phyloP scores from a whole-genome alignment of 441 rosid species.

The Oxalis stricta region DNA sequence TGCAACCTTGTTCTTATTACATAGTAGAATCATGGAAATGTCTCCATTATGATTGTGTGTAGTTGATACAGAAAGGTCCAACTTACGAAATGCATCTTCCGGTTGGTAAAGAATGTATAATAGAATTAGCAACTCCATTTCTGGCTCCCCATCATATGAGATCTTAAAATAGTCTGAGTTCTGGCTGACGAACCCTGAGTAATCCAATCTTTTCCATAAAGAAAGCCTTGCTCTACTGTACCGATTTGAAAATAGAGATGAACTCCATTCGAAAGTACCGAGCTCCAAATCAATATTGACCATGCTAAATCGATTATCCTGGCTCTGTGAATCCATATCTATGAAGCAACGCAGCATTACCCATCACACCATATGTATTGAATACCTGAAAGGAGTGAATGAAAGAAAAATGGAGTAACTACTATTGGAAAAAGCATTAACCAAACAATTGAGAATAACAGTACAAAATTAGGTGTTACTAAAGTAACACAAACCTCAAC shows the following conservation, averaged over 20 bases:
- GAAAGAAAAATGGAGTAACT: not conserved
- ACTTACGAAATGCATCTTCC: constrained; percentile 27
- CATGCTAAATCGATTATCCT: constrained; percentile 51
- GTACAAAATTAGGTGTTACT: not conserved
- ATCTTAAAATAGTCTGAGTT: constrained; percentile 72
- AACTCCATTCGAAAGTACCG: constrained; percentile 56
- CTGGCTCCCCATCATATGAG: constrained; percentile 57
- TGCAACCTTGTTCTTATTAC: constrained; percentile 18
- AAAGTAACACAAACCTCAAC: constrained; percentile 41
- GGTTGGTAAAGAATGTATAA: constrained; percentile 44
- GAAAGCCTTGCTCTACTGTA: constrained; percentile 51
- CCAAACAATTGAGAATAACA: not conserved
- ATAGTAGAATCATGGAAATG: constrained; percentile 16
- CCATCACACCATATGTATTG: constrained; percentile 72
- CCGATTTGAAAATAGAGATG: constrained; percentile 44
- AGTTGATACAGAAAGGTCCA: constrained; percentile 39
- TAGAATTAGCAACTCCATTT: constrained; percentile 51
- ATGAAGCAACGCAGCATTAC: constrained; percentile 88
- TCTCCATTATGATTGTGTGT: constrained; percentile 12
- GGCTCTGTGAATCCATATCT: constrained; percentile 85
- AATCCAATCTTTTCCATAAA: constrained; percentile 57
- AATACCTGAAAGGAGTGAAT: constrained; percentile 34
- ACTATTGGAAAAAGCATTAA: not conserved
- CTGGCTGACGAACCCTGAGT: constrained; percentile 50
- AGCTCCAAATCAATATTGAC: constrained; percentile 77